phyloP scores from a whole-genome alignment of 331 rosid species.

The Ulmus americana region DNA sequence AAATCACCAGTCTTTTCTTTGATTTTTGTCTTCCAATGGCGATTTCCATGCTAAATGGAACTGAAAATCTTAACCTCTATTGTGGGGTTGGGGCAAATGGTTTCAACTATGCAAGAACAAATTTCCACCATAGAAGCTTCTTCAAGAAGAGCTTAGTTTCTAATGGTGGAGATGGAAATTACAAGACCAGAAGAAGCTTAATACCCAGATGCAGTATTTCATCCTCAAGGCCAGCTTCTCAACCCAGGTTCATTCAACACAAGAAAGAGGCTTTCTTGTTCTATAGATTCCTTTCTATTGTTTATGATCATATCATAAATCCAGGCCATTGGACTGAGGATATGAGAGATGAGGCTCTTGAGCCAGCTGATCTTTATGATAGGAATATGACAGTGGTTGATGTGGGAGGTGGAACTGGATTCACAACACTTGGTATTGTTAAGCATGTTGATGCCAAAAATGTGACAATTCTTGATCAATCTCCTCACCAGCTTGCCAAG shows the following conservation, averaged over 20 bases:
- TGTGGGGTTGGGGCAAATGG: conserved; percentile 37
- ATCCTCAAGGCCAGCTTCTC: conserved; percentile 70
- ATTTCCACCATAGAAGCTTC: conserved; percentile 38
- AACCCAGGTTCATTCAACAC: conserved; percentile 89
- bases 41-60: conserved; percentile 53
- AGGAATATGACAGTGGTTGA: conserved; percentile 72
- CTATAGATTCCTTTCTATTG: conserved; percentile 77
- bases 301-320: conserved; percentile 76
- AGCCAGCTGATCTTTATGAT: conserved; percentile 69
- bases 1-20: not conserved
- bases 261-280: conserved; percentile 92
- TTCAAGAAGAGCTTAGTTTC: conserved; percentile 32
- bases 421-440: conserved; percentile 78
- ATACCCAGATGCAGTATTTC: conserved; percentile 56
- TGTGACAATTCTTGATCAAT: conserved; percentile 87
- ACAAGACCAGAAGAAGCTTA: conserved; percentile 24
- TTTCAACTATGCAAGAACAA: conserved; percentile 35
- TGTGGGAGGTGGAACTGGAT: conserved; percentile 88
- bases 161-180: conserved; percentile 28
- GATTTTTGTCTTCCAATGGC: conserved; percentile 35
- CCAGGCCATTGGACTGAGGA: conserved; percentile 97
- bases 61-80: conserved; percentile 45
- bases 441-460: conserved; percentile 85
- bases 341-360: conserved; percentile 90
- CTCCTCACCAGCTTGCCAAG: conserved; percentile 90